A percentile compares a stretch with the other conserved stretches of the same genome.
Conservation (phyloP, 306 rosid genomes). For the Herpetospermum pedunculosum region DNA sequence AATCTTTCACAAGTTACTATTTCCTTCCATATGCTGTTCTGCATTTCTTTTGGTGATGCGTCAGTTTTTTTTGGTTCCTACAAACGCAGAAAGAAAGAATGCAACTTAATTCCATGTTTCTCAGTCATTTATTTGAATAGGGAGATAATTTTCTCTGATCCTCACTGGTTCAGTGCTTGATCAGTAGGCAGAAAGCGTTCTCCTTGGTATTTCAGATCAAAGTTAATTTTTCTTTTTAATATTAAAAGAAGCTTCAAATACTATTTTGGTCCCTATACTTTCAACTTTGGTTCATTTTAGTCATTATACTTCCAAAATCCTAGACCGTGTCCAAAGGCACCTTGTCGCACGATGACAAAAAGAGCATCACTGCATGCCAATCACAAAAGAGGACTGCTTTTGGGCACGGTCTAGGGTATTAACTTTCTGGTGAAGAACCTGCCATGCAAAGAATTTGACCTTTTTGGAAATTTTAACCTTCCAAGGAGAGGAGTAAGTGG, state of each 20-base stretch:
- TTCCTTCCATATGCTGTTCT: not conserved
- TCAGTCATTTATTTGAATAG: not conserved
- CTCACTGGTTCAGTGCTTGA: not conserved
- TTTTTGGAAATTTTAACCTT: too few relatives aligned
- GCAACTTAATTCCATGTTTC: not conserved
- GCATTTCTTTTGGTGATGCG: not conserved
- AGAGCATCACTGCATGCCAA: too few relatives aligned
- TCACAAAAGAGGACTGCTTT: too few relatives aligned
- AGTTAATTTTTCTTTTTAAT: not conserved
- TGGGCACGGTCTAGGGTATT: too few relatives aligned
- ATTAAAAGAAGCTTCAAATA: not conserved
- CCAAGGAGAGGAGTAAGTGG: too few relatives aligned
- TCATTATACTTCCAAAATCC: too few relatives aligned
- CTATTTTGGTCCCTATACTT: not conserved
- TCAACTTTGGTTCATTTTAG: not conserved
- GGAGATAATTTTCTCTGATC: not conserved
- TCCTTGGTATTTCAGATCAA: not conserved
- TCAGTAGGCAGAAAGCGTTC: not conserved
- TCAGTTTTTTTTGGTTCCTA: too few relatives aligned
- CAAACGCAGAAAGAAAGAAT: not conserved
- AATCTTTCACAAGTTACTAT: not conserved
- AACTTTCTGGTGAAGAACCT: too few relatives aligned
- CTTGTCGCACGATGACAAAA: too few relatives aligned
- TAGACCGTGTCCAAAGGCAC: too few relatives aligned
- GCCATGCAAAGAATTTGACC: too few relatives aligned